These are phyloP conservation scores for Gymnopilus junonius DNA, from an alignment of 768 basidiomycete species.

Conservation along the genomic window DNA sequence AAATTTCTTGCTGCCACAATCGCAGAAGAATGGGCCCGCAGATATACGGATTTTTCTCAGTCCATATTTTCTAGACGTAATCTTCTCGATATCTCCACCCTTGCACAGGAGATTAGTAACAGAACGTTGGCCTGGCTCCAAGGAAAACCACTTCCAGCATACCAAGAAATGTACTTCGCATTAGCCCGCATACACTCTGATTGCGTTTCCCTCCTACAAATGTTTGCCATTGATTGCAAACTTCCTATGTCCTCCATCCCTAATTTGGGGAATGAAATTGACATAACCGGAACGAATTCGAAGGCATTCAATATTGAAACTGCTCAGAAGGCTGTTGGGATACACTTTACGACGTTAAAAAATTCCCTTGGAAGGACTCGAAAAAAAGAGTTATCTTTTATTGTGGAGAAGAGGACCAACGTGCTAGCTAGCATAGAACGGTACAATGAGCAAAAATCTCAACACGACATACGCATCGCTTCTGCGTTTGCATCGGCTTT, in stretches of 20 bases:
- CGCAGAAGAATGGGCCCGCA: slow-evolving; percentile 89
- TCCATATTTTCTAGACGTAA: slow-evolving; percentile 23
- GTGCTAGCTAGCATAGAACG: slow-evolving; percentile 75
- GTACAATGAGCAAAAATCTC: slow-evolving; percentile 80
- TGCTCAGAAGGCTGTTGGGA: slow-evolving; percentile 71
- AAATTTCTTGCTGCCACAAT: slow-evolving; percentile 85
- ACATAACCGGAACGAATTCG: slow-evolving; percentile 65
- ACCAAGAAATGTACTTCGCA: slow-evolving; percentile 88
- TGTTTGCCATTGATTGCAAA: slow-evolving; percentile 88
- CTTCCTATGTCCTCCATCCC: slow-evolving; percentile 82
- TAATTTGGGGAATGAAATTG: slow-evolving; percentile 74
- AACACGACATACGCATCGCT: slow-evolving; percentile 85
- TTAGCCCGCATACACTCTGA: slow-evolving; percentile 82
- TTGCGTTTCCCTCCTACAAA: slow-evolving; percentile 77
- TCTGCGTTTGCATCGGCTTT: slow-evolving; percentile 92
- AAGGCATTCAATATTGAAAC: slow-evolving; percentile 81
- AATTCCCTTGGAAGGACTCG: slow-evolving; percentile 75
- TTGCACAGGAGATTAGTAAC: slow-evolving; percentile 70
- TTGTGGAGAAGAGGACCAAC: slow-evolving; percentile 77
- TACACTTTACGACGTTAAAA: slow-evolving; percentile 76
- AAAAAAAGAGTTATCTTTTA: slow-evolving; percentile 73
- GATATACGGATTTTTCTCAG: slow-evolving; percentile 40
- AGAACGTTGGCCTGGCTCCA: slow-evolving; percentile 78
- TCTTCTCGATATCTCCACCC: slow-evolving; percentile 58
- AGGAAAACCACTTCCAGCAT: slow-evolving; percentile 72